Evolutionary conservation across 2,329 filamentous ascomycete species (phyloP).

Genomic region (Ceratocystis huliohia): DNA sequence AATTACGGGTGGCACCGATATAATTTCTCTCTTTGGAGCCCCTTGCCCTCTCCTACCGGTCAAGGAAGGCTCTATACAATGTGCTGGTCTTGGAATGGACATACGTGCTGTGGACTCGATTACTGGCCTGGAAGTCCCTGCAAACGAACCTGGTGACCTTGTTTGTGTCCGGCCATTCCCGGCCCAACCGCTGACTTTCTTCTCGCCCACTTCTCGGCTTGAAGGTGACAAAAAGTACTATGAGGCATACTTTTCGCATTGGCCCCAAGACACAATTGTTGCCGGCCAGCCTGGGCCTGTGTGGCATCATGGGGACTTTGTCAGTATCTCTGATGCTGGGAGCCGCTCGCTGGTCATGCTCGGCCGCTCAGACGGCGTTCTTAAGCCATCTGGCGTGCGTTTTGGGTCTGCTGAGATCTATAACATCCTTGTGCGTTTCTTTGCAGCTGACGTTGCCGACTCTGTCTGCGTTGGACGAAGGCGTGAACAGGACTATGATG

Average conservation of each 20-base stretch:
- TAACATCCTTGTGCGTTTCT: slow-evolving; percentile 78
- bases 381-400: slow-evolving; percentile 82
- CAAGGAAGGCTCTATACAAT: slow-evolving; percentile 61
- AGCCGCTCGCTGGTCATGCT: slow-evolving; percentile 82
- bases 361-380: slow-evolving; percentile 77
- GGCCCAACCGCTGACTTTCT: slow-evolving; percentile 83
- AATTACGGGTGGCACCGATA: slow-evolving; percentile 93
- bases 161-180: slow-evolving; percentile 81
- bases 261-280: slow-evolving; percentile 2
- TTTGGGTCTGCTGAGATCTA: slow-evolving; percentile 96
- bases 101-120: slow-evolving; percentile 47
- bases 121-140: slow-evolving; percentile 42
- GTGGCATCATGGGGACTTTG: slow-evolving; percentile 95
- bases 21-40: slow-evolving; percentile 85
- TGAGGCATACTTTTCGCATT: slow-evolving; percentile 58
- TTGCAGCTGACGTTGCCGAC: slow-evolving; percentile 65
- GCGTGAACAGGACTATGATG: slow-evolving; percentile 58
- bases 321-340: slow-evolving; percentile 49
- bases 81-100: slow-evolving; percentile 68
- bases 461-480: slow-evolving; percentile 76
- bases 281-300: slow-evolving; percentile 34
- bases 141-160: slow-evolving; percentile 68
- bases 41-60: slow-evolving; percentile 67
- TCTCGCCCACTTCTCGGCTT: slow-evolving; percentile 37
- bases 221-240: slow-evolving; percentile 64